Evolutionary conservation across 177 flowering plant species (phyloP), one percentile per base, ranked within the genome.

Genomic region (Vitis hybrid): DNA sequence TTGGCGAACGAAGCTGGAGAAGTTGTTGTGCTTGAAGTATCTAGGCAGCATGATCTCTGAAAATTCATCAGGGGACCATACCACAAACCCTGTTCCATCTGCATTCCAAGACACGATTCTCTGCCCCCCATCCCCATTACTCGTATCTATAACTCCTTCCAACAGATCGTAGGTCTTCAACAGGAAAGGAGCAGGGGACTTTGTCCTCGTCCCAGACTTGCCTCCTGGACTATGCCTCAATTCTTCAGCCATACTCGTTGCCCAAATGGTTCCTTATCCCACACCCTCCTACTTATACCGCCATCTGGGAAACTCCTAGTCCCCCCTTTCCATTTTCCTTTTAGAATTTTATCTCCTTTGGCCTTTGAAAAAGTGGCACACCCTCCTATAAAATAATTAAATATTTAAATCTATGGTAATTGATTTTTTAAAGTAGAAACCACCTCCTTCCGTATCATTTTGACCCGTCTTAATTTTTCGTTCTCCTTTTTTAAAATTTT

Each of bases 1-100:
- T 76, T 90, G 93, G n/a, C 93, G 89, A 62, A 90, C 72, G 85
- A 90, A 90, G 83, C 93, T 89, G 5, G 96, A 89, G 79, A 90
- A 90, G 60, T 90, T 90, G 67, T 80, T 85, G 76, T 90, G 96
- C 86, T 90, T 90, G 92, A 90, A 90, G 75, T 84, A 88, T 64
- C 62, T 82, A 13, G 96, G 96, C 78, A 90, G 68, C 72, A 78
- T 11, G 15, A 71, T 29, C 70, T 85, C 88, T 0, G 96, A 88
- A 70, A 90, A 89, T 74, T 90, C 92, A 10, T 85, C 81, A n/a
- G 93, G 88, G 29, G 73, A 81, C 96, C 93, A 88, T 10, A 90
- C 93, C 10, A 89, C 79, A 69, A 90, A 90, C 7, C 88, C 88
- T 19, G 69, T 71, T 5, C 94, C 94, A 2, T 86, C 84, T 1